These are phyloP conservation scores for Fusarium clavum DNA, from an alignment of 2,329 filamentous ascomycete species.

Conservation along the genomic window DNA sequence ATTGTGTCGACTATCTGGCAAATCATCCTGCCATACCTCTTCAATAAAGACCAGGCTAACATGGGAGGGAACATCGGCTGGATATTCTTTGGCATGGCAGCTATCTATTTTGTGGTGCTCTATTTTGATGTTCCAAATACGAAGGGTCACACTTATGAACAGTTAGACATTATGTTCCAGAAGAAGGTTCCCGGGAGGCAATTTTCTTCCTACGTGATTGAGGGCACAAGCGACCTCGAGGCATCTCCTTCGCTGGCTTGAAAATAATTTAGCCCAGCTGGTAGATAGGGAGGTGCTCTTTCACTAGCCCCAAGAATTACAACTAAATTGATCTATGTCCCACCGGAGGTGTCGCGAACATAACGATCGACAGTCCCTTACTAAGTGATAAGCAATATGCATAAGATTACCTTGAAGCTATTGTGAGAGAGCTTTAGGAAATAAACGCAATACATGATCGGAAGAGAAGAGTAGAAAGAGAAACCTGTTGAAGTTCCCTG, in stretches of 20 bases:
- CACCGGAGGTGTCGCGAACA: rapidly evolving
- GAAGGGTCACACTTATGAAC: conserved; percentile 3
- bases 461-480: too few relatives aligned
- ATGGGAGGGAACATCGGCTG: conserved; percentile 17
- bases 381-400: too few relatives aligned
- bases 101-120: not conserved
- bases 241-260: not conserved
- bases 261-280: too few relatives aligned
- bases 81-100: conserved; percentile 12
- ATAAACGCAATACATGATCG: too few relatives aligned
- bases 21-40: conserved; percentile 8
- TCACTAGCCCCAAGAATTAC: too few relatives aligned
- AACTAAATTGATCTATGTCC: not conserved
- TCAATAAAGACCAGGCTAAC: conserved; percentile 14
- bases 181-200: conserved; percentile 11
- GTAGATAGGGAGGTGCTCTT: not conserved
- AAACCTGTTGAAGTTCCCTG: too few relatives aligned
- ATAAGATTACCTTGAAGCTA: too few relatives aligned
- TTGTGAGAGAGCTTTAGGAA: too few relatives aligned
- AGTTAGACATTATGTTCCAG: conserved; percentile 15
- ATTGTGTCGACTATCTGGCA: conserved; percentile 1
- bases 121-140: conserved; percentile 11
- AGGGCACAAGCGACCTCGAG: not conserved
- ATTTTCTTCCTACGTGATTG: not conserved
- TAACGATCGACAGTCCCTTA: too few relatives aligned